Conservation (phyloP, 2,329 filamentous ascomycete species). For the Penicillium sp. region DNA sequence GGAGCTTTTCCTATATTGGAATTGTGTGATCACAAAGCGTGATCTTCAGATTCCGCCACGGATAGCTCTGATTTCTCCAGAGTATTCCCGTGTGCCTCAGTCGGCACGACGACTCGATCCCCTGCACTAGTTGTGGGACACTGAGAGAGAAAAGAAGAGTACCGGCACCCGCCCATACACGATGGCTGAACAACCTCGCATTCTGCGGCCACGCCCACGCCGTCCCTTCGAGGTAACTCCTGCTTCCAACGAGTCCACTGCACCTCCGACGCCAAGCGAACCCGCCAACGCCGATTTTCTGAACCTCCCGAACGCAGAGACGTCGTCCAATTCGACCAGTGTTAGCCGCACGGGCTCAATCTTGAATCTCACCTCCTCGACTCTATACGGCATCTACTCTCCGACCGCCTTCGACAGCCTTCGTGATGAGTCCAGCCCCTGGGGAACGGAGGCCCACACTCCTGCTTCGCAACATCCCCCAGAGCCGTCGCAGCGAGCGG, state of each 20-base stretch:
- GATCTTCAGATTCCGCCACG: neutral
- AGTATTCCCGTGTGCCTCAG: neutral
- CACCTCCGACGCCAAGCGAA: constrained; percentile 44
- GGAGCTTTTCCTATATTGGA: neutral
- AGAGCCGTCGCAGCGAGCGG: constrained; percentile 24
- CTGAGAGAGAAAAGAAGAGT: neutral
- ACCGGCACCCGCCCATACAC: constrained; percentile 10
- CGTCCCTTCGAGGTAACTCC: constrained; percentile 67
- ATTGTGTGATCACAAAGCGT: neutral
- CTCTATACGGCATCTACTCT: constrained; percentile 88
- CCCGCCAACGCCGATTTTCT: constrained; percentile 37
- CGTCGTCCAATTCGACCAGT: constrained; percentile 38
- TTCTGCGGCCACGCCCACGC: constrained; percentile 70
- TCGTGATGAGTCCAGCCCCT: constrained; percentile 68
- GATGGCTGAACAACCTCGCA: constrained; percentile 49
- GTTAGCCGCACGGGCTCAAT: constrained; percentile 74
- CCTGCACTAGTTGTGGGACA: neutral
- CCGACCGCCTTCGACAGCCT: constrained; percentile 60
- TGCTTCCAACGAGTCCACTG: constrained; percentile 46
- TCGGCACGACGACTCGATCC: neutral
- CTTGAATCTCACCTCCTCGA: constrained; percentile 84
- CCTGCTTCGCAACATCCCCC: constrained; percentile 52
- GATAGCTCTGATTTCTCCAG: neutral
- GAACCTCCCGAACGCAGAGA: constrained; percentile 30
- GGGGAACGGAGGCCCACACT: constrained; percentile 75